Evolutionary conservation across 1,284 basidiomycete genomes (phyloP).

Genomic region (Papiliotrema flavescens): DNA sequence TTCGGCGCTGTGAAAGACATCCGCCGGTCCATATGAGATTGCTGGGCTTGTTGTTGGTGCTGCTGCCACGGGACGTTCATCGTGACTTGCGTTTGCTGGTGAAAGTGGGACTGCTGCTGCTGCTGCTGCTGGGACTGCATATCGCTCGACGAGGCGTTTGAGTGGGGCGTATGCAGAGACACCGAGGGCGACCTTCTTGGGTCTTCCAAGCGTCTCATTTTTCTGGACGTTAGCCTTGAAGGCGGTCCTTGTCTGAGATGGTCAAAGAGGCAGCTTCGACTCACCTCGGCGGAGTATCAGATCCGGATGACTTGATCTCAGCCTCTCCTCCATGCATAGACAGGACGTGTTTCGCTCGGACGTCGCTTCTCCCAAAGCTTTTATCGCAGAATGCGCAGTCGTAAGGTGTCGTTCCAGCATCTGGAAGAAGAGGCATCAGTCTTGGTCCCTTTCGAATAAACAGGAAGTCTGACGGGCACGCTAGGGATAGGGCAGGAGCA

Average conservation of each 20-base stretch:
- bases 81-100: background rate
- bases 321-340: conserved; percentile 23
- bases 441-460: background rate
- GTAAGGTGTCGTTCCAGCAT: conserved; percentile 31
- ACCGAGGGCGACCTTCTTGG: background rate
- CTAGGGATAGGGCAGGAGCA: background rate
- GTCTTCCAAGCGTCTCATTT: background rate
- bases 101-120: background rate
- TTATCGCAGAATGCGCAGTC: conserved; percentile 31
- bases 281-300: conserved; percentile 6
- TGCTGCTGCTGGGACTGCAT: background rate
- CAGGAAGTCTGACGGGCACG: background rate
- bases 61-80: background rate
- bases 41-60: background rate
- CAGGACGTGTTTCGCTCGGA: conserved; percentile 30
- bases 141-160: background rate
- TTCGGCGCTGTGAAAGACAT: background rate
- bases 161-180: background rate
- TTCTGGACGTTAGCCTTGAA: background rate
- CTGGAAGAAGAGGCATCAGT: conserved; percentile 6
- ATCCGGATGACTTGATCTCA: background rate
- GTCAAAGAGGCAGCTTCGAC: background rate
- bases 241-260: background rate
- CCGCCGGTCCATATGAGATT: background rate
- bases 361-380: conserved; percentile 32